Base-by-base conservation (phyloP, 805 yeast species). In the Schizosaccharomyces lindneri region DNA sequence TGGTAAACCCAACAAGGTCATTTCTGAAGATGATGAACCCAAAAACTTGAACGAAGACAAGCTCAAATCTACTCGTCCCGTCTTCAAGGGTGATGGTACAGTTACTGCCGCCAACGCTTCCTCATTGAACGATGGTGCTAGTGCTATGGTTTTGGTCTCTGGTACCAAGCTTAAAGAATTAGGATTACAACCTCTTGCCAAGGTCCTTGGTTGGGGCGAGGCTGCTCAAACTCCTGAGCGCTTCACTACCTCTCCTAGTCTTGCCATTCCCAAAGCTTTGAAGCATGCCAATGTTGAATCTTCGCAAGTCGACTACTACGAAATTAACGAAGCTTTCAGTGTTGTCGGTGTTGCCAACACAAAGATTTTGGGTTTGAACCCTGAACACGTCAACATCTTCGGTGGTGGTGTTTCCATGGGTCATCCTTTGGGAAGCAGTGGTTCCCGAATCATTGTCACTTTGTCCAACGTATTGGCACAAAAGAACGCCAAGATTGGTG, bases 391-490 rank as follows among this genome's bases (percentile, higher is more conserved):
- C 63, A 89, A 89, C 71, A 90, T 83, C 61, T 87, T 88, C 72
- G 97, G 97, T 74, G 97, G 97, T 73, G 96, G 97, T 43, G 96
- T 89, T 66, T 96, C 96, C 57, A 72, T 89, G 65, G 97, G 97
- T 62, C 97, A 89, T 73, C 97, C 97, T 69, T 79, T 89, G 69
- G 97, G 97, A 64, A 85, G 95, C 75, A 86, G 95, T 17, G 97
- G 97, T 74, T 95, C 96, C 48, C 84, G 97, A 76, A 80, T 93
- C 69, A 81, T 93, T 63, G 89, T 87, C 66, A 93, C 98, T 36
- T 79, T 93, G 73, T 69, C 82, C 63, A 80, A 87, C 60, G 88
- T 89, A 19, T 80, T 93, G 70, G 66, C 73, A 48, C 96, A 90
- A 76, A 97, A 93, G 77, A 74, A 74, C 62, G 94, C 90, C 67